These are phyloP conservation scores for Salix suchowensis DNA, from an alignment of 345 rosid genomes.

Conservation along the genomic window DNA sequence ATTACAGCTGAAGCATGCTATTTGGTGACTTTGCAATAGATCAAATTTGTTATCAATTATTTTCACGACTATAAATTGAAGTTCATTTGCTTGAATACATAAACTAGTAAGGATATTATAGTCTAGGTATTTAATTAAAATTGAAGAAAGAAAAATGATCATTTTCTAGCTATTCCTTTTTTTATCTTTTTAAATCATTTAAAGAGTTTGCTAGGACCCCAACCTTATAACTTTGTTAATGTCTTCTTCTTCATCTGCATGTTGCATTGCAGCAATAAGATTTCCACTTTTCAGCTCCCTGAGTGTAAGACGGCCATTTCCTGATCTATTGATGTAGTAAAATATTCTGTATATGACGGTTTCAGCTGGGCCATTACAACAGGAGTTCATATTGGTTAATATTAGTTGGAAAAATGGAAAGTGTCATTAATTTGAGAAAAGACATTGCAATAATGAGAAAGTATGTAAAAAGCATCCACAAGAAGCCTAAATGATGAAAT, in stretches of 20 bases:
- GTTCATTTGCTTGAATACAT: background rate
- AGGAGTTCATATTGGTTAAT: constrained; percentile 12
- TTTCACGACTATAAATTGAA: background rate
- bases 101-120: background rate
- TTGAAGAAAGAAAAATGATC: background rate
- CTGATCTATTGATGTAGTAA: constrained; percentile 82
- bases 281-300: constrained; percentile 92
- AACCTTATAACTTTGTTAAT: constrained; percentile 95
- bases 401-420: background rate
- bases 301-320: constrained; percentile 79
- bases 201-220: background rate
- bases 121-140: background rate
- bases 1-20: background rate
- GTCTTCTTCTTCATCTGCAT: constrained; percentile 95
- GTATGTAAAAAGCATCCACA: background rate
- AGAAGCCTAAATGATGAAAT: background rate
- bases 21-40: background rate
- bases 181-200: background rate
- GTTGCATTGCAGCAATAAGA: constrained; percentile 78
- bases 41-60: background rate
- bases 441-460: background rate
- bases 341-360: constrained; percentile 96
- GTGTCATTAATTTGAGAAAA: background rate
- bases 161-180: background rate
- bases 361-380: constrained; percentile 65